Conservation (phyloP, 352 stramenopile species). For the Albugo candida region DNA sequence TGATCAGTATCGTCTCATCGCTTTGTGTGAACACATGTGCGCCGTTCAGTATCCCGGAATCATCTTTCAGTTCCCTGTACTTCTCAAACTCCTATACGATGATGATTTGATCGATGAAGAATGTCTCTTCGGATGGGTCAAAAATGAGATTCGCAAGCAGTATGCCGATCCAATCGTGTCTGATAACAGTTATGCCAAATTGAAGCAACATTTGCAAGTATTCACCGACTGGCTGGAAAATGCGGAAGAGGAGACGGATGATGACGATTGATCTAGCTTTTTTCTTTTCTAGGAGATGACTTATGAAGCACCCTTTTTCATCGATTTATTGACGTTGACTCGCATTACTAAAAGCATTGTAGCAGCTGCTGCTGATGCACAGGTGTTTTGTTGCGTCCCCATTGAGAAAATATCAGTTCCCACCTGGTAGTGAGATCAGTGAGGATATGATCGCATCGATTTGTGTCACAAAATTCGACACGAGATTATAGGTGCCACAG, state of each 20-base stretch:
- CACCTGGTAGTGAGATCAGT: too few species aligned
- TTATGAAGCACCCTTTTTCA: too few species aligned
- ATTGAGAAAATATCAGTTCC: too few species aligned
- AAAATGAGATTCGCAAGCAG: constrained; percentile 41
- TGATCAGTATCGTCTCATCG: constrained; percentile 87
- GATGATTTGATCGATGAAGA: constrained; percentile 93
- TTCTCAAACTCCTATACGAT: constrained; percentile 95
- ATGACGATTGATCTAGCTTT: constrained; percentile 17
- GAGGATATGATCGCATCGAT: too few species aligned
- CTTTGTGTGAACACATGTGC: constrained; percentile 80
- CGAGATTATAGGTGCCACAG: too few species aligned
- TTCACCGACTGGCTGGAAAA: constrained; percentile 97
- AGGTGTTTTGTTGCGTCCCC: too few species aligned
- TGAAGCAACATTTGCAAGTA: constrained; percentile 79
- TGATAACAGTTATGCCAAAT: constrained; percentile 66
- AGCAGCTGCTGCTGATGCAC: too few species aligned
- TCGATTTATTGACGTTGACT: too few species aligned
- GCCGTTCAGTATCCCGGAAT: constrained; percentile 72
- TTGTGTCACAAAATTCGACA: too few species aligned
- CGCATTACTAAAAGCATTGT: too few species aligned
- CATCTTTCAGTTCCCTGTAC: constrained; percentile 75
- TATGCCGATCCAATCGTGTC: constrained; percentile 77
- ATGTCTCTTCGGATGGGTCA: constrained; percentile 84
- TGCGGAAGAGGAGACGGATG: constrained; percentile 80
- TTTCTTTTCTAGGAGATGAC: too few species aligned